These are phyloP conservation scores for Prillingera fragicola DNA, from an alignment of 1,284 basidiomycete genomes.

Conservation along the genomic window DNA sequence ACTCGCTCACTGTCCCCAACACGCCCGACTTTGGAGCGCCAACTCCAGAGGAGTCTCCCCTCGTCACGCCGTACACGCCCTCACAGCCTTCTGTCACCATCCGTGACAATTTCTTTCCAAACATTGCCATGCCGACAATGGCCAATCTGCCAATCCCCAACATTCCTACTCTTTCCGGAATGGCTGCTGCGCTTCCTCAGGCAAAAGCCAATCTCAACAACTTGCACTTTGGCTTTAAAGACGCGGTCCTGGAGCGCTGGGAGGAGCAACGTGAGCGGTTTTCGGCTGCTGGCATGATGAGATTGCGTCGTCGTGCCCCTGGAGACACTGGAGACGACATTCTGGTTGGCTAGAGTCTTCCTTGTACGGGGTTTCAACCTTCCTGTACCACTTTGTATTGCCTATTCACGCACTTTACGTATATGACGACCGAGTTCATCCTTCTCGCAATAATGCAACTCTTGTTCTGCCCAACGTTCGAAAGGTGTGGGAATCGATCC, in stretches of 20 bases:
- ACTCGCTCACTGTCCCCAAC: slow-evolving; percentile 1
- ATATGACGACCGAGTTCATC: too few species aligned
- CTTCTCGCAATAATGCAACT: too few species aligned
- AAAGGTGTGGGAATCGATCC: too few species aligned
- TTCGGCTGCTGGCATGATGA: slow-evolving; percentile 4
- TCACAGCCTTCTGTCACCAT: slow-evolving; percentile 18
- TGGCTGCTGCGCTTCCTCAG: slow-evolving; percentile 18
- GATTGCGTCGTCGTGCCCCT: slow-evolving; percentile 5
- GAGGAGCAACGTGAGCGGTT: slow-evolving; percentile 36
- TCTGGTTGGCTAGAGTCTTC: too few species aligned
- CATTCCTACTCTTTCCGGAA: slow-evolving; percentile 16
- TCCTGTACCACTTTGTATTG: too few species aligned
- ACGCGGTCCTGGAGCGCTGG: slow-evolving; percentile 35
- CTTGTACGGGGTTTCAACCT: too few species aligned
- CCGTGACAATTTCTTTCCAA: slow-evolving; percentile 25
- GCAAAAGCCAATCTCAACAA: slow-evolving; percentile 16
- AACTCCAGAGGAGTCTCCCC: slow-evolving; percentile 39
- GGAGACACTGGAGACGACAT: too few species aligned
- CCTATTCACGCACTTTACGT: too few species aligned
- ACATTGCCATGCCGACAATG: slow-evolving; percentile 15
- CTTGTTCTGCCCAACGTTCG: too few species aligned
- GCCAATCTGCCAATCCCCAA: slow-evolving; percentile 17
- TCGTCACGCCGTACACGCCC: slow-evolving; percentile 42
- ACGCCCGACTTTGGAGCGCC: slow-evolving; percentile 8
- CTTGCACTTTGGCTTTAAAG: slow-evolving; percentile 25